Base-by-base conservation (phyloP, 2,329 filamentous ascomycete species). In the Botrytis medusae region DNA sequence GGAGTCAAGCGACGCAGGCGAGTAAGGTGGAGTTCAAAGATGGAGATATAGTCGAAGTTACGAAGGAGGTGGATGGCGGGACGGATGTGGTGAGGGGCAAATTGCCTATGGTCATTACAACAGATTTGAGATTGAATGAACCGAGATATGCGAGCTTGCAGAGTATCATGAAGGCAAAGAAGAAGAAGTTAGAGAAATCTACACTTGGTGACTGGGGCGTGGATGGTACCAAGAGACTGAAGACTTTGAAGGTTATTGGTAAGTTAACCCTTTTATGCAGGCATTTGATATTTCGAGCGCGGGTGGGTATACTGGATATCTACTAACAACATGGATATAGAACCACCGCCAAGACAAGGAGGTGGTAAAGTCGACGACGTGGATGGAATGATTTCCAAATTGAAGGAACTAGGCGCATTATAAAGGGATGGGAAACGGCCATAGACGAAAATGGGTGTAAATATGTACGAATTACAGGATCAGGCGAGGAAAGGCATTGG, bases 91-190 rank as follows among this genome's bases (percentile, higher is more conserved):
- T 99, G 72, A 88, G 87, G 82, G 91, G 93, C 1, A 93, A 92
- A 86, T 84, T 99, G 83, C 96, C 96, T 0, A 91, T 98, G 90
- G 86, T 99, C 70, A 93, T 99, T 79, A 99, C 96, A 75, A 97
- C 96, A 75, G 96, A 99, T 86, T 83, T 99, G 84, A 86, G 96
- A 70, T 85, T 99, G 82, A 99, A 99, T 81, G 94, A 97, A 88
- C 96, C 96, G 74, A 87, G 96, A 77, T 99, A 97, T 83, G 96
- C 95, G 34, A 97, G 90, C 83, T 83, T 99, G 88, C 95, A 95
- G 69, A 98, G 98, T 82, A 98, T 99, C 77, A 99, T 99, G 96
- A 99, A 98, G 91, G 96, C 96, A 71, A 99, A 99, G 92, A 99
- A 98, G 93, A 99, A 99, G 92, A 93, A 93, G 81, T 81, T 99